Base-by-base conservation (phyloP, 2,329 filamentous ascomycete species). In the Trichothecium roseum region DNA sequence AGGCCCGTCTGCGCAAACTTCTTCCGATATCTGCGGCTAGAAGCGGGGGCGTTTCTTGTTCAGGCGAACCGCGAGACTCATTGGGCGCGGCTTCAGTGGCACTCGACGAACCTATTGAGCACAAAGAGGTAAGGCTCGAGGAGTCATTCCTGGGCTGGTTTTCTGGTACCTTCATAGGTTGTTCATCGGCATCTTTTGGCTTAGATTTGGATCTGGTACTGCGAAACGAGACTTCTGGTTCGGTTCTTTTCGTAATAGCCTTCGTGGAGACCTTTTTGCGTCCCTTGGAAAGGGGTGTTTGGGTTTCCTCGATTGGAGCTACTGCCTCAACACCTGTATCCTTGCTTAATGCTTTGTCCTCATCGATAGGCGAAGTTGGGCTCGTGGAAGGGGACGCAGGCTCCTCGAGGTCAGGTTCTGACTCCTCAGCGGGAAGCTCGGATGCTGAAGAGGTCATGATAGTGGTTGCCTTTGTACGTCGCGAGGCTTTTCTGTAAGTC, bases 371-470 rank as follows among this genome's bases (percentile, higher is more conserved):
- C 20, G 20, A 24, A 10, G 20, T 24, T 24, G 20, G 20, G 20
- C 20, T 24, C 20, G 20, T 24, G 20, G 20, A 24, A 24, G 20
- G 20, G 6, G 20, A 24, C 20, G 20, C 10, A 24, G 20, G 20
- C 10, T 6, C 20, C 10, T 24, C 20, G 10, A 24, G 6, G 20
- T 24, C 20, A 24, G 20, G 6, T 6, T 24, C 20, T 5, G 24
- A n/a, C 26, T 29, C 26, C n/a, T 35, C 29, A 4, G 12, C 12
- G 4, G 30, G 9, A 14, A 30, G 4, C 31, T 37, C 36, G 7
- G 52, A 55, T 30, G 50, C 45, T 8, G 53, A 55, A 5, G 54
- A 56, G n/a, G 45, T 53, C 8, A 53, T 38, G 15, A 56, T 46
- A 2, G 49, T 46, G 4, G 48, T 53, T 16, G 35, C 45, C 10